phyloP scores from a whole-genome alignment of 2,329 filamentous ascomycete species.

The Pseudomassariella vexata region DNA sequence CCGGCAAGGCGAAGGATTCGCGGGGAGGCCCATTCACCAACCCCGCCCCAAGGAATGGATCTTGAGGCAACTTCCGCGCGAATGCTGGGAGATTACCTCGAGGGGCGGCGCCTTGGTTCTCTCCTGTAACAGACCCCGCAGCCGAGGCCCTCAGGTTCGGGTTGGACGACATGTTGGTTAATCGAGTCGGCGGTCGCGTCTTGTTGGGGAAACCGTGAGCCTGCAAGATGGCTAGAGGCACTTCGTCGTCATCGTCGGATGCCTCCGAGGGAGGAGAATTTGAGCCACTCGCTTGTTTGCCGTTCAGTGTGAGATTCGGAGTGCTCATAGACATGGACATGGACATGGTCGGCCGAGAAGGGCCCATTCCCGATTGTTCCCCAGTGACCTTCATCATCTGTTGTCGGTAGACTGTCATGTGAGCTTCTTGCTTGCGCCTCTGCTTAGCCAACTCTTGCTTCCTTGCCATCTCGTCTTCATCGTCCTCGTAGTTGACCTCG shows the following conservation, averaged over 20 bases:
- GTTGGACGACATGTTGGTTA: constrained; percentile 61
- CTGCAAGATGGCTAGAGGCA: constrained; percentile 78
- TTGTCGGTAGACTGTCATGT: constrained; percentile 83
- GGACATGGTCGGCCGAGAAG: constrained; percentile 47
- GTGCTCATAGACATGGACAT: constrained; percentile 56
- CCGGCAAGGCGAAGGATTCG: constrained; percentile 68
- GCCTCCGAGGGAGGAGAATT: constrained; percentile 35
- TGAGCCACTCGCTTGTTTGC: constrained; percentile 28
- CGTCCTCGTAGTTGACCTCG: constrained; percentile 52
- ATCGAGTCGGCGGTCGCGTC: constrained; percentile 65
- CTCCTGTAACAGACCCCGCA: constrained; percentile 40
- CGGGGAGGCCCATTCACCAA: constrained; percentile 67
- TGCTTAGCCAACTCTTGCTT: constrained; percentile 68
- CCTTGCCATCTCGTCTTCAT: constrained; percentile 72
- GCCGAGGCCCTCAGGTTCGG: constrained; percentile 61
- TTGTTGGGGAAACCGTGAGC: constrained; percentile 84
- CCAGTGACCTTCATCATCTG: constrained; percentile 97
- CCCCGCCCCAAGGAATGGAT: constrained; percentile 78
- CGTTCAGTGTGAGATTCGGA: constrained; percentile 45
- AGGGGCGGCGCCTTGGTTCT: constrained; percentile 25
- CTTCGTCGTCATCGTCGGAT: constrained; percentile 80
- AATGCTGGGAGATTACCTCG: constrained; percentile 71
- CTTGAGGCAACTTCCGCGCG: constrained; percentile 73
- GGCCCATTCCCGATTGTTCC: constrained; percentile 47
- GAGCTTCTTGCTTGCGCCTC: constrained; percentile 81